phyloP scores from a whole-genome alignment of 805 yeast genomes.

The Blastobotrys attinorum region DNA sequence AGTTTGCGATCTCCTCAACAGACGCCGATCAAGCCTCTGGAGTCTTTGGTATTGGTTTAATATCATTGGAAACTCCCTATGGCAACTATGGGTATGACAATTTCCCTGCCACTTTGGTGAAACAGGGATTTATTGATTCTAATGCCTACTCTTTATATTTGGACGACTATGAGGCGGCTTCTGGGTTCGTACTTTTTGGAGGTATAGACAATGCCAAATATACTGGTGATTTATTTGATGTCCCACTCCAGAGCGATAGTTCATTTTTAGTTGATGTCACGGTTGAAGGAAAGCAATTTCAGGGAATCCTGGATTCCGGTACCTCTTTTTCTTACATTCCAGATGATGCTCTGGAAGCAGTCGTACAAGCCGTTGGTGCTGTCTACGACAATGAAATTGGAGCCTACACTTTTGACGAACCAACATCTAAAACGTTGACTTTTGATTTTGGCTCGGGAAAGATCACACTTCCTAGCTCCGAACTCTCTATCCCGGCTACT shows the following conservation, averaged over 20 bases:
- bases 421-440: not conserved
- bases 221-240: slow-evolving; percentile 33
- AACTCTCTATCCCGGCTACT: slow-evolving; percentile 14
- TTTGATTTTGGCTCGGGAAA: slow-evolving; percentile 18
- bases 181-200: slow-evolving; percentile 36
- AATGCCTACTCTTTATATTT: slow-evolving; percentile 56
- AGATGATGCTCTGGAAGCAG: not conserved
- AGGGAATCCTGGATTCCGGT: slow-evolving; percentile 14
- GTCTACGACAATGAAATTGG: not conserved
- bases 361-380: slow-evolving; percentile 1
- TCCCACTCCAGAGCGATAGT: slow-evolving; percentile 33
- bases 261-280: slow-evolving; percentile 15
- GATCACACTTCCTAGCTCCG: slow-evolving; percentile 18
- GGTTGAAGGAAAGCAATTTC: slow-evolving; percentile 2
- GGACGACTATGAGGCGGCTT: slow-evolving; percentile 29
- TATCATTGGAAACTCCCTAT: slow-evolving; percentile 18
- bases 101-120: slow-evolving; percentile 49
- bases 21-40: slow-evolving; percentile 3
- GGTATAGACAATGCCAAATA: slow-evolving; percentile 39
- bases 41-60: slow-evolving; percentile 24
- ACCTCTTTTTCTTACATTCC: slow-evolving; percentile 14
- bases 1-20: slow-evolving; percentile 8
- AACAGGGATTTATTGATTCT: slow-evolving; percentile 46
- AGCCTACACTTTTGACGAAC: slow-evolving; percentile 1
- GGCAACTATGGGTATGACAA: slow-evolving; percentile 39